Conservation (phyloP, 805 yeast genomes). For the Torulaspora quercuum region DNA sequence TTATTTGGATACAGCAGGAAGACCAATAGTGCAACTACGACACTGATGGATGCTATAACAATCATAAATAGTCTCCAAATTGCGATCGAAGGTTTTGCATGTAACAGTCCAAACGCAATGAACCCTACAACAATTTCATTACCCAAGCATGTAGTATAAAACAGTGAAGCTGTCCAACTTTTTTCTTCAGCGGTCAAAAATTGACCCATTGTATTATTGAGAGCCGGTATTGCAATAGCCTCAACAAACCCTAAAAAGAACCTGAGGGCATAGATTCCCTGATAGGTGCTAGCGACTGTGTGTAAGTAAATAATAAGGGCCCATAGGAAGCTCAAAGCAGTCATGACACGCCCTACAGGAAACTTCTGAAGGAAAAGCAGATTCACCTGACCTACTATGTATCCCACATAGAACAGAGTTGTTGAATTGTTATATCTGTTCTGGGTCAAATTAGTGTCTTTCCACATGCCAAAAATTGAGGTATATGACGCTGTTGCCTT, state of each 20-base stretch:
- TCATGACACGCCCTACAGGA: slow-evolving; percentile 41
- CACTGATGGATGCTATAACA: slow-evolving; percentile 53
- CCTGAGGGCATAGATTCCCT: slow-evolving; percentile 46
- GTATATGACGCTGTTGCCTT: slow-evolving; percentile 50
- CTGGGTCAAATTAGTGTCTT: slow-evolving; percentile 44
- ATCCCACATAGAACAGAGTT: slow-evolving; percentile 52
- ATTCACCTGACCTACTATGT: slow-evolving; percentile 47
- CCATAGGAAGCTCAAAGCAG: slow-evolving; percentile 43
- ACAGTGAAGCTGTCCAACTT: slow-evolving; percentile 52
- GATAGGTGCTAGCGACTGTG: slow-evolving; percentile 44
- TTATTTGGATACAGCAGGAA: slow-evolving; percentile 50
- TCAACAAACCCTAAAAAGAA: slow-evolving; percentile 52
- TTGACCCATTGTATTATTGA: slow-evolving; percentile 49
- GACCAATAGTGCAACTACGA: slow-evolving; percentile 37
- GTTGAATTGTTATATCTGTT: slow-evolving; percentile 46
- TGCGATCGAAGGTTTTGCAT: slow-evolving; percentile 23
- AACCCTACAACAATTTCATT: slow-evolving; percentile 52
- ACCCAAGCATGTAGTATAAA: slow-evolving; percentile 50
- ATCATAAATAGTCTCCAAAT: slow-evolving; percentile 55
- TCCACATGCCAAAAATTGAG: slow-evolving; percentile 46
- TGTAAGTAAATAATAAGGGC: slow-evolving; percentile 44
- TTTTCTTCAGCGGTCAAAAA: slow-evolving; percentile 49
- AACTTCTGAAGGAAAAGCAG: slow-evolving; percentile 43
- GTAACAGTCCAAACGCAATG: slow-evolving; percentile 41
- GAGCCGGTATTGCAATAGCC: slow-evolving; percentile 43